These are phyloP conservation scores for Calonectria crousiana DNA, from an alignment of 2,329 filamentous ascomycete species.

Conservation along the genomic window DNA sequence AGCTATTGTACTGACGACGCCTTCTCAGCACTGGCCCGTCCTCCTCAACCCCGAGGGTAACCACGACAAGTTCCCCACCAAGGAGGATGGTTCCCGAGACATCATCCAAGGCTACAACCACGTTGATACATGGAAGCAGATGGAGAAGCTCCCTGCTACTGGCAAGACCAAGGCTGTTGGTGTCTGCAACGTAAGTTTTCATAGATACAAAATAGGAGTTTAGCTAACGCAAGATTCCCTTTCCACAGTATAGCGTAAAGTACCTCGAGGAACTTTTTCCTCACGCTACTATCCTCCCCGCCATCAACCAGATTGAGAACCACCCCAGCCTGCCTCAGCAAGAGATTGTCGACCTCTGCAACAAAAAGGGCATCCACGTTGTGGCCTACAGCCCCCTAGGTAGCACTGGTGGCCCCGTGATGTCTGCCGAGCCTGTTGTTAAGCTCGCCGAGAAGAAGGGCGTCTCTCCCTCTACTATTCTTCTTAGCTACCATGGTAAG, in stretches of 20 bases:
- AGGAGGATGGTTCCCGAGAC: constrained; percentile 79
- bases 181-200: constrained; percentile 64
- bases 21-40: constrained; percentile 79
- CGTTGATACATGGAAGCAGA: constrained; percentile 81
- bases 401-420: constrained; percentile 73
- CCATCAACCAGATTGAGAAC: constrained; percentile 81
- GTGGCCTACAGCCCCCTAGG: constrained; percentile 79
- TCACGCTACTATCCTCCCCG: constrained; percentile 67
- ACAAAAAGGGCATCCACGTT: constrained; percentile 75
- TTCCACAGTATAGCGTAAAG: constrained; percentile 62
- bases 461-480: constrained; percentile 70
- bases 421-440: constrained; percentile 72
- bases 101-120: constrained; percentile 78
- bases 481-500: constrained; percentile 80
- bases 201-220: too few relatives aligned
- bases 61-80: constrained; percentile 80
- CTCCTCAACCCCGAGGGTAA: constrained; percentile 85
- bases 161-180: constrained; percentile 69
- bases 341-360: constrained; percentile 77
- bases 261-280: constrained; percentile 69
- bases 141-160: constrained; percentile 74
- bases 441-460: constrained; percentile 74
- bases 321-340: constrained; percentile 79
- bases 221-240: constrained; percentile 11
- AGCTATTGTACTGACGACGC: background rate